Percentiles rank a stretch among this genome's conserved stretches.
Conservation (phyloP, 169 alveolate genomes). For the Plasmodium chabaudi region DNA sequence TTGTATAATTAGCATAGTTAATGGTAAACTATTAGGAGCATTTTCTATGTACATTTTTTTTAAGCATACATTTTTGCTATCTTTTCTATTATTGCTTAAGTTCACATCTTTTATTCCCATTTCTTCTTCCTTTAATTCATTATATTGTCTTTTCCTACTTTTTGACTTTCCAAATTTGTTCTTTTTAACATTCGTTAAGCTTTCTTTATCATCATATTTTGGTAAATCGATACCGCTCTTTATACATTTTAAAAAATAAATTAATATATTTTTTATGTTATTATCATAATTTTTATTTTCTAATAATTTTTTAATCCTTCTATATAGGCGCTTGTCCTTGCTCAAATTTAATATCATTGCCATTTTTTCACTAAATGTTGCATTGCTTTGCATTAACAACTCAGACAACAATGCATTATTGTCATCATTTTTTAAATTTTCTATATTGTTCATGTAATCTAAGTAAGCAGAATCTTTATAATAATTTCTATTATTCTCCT, state of each 20-base stretch:
- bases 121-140: background rate
- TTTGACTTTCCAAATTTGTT: constrained; percentile 1
- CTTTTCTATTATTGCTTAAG: background rate
- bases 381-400: background rate
- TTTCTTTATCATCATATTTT: background rate
- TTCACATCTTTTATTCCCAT: background rate
- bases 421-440: background rate
- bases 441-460: background rate
- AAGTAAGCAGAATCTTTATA: background rate
- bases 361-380: background rate
- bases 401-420: background rate
- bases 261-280: constrained; percentile 25
- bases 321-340: background rate
- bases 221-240: background rate
- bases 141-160: constrained; percentile 12
- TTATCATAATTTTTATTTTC: constrained; percentile 28
- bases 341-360: background rate
- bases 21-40: constrained; percentile 33
- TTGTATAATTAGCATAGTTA: constrained; percentile 57
- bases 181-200: constrained; percentile 6
- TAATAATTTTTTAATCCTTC: constrained; percentile 13
- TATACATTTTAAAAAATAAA: constrained; percentile 4
- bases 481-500: constrained; percentile 2
- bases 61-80: background rate
- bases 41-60: constrained; percentile 28